Conservation (phyloP, 768 basidiomycete genomes). For the Boletus insuetus region DNA sequence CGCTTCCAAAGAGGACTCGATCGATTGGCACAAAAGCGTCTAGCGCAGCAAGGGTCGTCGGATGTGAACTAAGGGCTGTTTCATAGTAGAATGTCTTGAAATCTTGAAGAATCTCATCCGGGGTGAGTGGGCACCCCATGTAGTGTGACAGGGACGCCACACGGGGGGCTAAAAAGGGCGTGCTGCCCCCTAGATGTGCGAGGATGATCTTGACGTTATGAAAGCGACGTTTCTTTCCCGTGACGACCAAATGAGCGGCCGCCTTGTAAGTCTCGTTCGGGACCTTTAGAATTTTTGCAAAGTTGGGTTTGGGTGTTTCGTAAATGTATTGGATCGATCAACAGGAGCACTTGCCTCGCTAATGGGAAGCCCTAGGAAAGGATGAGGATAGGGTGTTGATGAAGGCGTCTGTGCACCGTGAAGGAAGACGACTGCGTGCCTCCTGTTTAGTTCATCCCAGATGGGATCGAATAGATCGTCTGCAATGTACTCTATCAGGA, state of each 20-base stretch:
- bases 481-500: constrained; percentile 56
- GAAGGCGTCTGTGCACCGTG: constrained; percentile 70
- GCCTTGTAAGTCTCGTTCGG: constrained; percentile 84
- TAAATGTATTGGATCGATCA: constrained; percentile 2
- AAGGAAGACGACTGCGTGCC: constrained; percentile 63
- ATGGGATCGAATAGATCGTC: constrained; percentile 61
- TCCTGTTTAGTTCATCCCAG: constrained; percentile 66
- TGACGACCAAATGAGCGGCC: constrained; percentile 72
- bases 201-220: constrained; percentile 61
- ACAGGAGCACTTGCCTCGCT: constrained; percentile 47
- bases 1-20: constrained; percentile 67
- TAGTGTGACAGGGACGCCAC: constrained; percentile 64
- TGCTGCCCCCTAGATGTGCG: constrained; percentile 72
- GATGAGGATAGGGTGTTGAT: constrained; percentile 61
- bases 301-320: constrained; percentile 1
- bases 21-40: constrained; percentile 48
- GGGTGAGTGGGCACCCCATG: constrained; percentile 66
- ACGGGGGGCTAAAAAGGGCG: constrained; percentile 61
- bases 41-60: constrained; percentile 48
- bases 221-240: constrained; percentile 64
- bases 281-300: constrained; percentile 41
- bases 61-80: constrained; percentile 62
- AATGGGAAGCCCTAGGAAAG: constrained; percentile 64
- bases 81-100: constrained; percentile 75
- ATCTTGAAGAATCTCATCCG: constrained; percentile 64